These are phyloP conservation scores for Penicillium sp. DNA, from an alignment of 2,329 filamentous ascomycete genomes.

Conservation along the genomic window DNA sequence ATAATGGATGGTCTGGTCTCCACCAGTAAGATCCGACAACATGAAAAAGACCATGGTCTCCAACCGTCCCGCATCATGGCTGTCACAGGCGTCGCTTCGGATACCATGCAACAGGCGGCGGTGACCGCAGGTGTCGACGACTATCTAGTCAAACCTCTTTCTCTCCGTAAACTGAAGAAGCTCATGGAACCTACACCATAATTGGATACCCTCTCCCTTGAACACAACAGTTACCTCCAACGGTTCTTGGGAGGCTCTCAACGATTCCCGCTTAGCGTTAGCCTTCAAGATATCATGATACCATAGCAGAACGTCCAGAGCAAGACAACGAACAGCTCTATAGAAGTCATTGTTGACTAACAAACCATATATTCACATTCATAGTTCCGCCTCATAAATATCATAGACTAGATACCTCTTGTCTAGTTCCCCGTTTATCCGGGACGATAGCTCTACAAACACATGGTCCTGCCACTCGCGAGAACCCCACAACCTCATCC, in stretches of 20 bases:
- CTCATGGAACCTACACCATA: slow-evolving; percentile 13
- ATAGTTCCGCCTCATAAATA: slow-evolving; percentile 19
- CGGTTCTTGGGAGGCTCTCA: background rate
- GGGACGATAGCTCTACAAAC: slow-evolving; percentile 16
- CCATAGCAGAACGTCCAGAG: background rate
- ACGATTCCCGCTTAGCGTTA: background rate
- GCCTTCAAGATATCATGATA: background rate
- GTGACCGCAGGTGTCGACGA: slow-evolving; percentile 25
- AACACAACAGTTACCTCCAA: background rate
- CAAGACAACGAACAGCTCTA: background rate
- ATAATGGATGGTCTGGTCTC: slow-evolving; percentile 39
- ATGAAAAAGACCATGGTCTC: slow-evolving; percentile 24
- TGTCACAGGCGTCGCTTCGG: slow-evolving; percentile 27
- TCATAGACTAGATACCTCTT: slow-evolving; percentile 28
- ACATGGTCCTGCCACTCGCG: slow-evolving; percentile 16
- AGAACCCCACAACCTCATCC: slow-evolving; percentile 30
- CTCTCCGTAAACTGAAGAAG: slow-evolving; percentile 26
- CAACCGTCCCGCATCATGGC: slow-evolving; percentile 24
- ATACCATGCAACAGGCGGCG: slow-evolving; percentile 26
- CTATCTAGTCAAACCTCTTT: slow-evolving; percentile 28
- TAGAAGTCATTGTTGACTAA: background rate
- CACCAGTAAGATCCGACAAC: slow-evolving; percentile 34
- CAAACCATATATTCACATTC: background rate
- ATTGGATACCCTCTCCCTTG: background rate
- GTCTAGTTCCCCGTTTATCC: slow-evolving; percentile 15